These are phyloP conservation scores for Gnaphalium uliginosum DNA, from an alignment of 129 eudicot genomes.

Conservation along the genomic window DNA sequence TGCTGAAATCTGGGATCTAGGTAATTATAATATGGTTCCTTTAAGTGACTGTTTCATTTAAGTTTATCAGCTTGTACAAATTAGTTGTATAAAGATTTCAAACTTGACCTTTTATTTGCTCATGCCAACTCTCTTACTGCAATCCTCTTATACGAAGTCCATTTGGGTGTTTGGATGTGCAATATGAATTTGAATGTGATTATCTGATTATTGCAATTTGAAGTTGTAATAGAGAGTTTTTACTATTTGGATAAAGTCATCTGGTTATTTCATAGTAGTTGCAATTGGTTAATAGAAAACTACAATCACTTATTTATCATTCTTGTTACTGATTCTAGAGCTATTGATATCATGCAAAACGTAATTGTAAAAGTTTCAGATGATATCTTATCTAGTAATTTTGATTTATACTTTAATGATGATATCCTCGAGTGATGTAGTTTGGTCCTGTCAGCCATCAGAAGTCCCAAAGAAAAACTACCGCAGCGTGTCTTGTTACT, in stretches of 20 bases:
- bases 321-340: background rate
- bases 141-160: background rate
- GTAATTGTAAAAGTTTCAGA: background rate
- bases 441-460: background rate
- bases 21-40: constrained; percentile 34
- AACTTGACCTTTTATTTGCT: constrained; percentile 11
- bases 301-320: background rate
- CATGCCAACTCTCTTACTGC: constrained; percentile 8
- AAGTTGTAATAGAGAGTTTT: background rate
- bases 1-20: constrained; percentile 74
- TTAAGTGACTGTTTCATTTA: background rate
- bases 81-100: background rate
- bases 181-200: background rate
- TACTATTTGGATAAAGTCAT: background rate
- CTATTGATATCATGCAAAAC: background rate
- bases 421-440: background rate
- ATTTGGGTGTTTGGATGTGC: background rate
- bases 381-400: background rate
- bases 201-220: background rate
- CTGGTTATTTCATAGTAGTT: background rate
- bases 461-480: no score
- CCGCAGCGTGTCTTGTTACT: background rate
- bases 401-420: background rate
- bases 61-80: constrained; percentile 10
- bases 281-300: background rate